Evolutionary conservation across 2,329 filamentous ascomycete species (phyloP), one percentile per base, ranked within the genome.

Genomic region (Aspergillus melleus): DNA sequence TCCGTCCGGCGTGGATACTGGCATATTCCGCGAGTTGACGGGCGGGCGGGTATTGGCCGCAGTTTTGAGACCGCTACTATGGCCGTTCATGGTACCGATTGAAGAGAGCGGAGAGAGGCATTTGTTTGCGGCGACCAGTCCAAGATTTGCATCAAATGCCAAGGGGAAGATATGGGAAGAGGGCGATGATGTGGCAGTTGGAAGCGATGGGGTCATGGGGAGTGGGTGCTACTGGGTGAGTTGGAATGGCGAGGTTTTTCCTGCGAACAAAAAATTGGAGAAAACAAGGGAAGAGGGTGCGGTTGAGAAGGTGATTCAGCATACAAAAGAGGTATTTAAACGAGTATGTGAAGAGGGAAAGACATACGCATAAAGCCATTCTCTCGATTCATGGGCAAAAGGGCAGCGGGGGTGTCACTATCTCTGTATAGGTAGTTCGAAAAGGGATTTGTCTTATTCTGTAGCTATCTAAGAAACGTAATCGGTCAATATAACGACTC

Each of bases 1-100:
- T 10, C 80, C 80, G 0, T 78, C 79, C 1, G 22, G 68, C 1
- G 80, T 82, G 14, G 68, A 69, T 1, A 76, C 79, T 0, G 69
- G 69, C 1, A 59, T 80, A 1, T 72, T 77, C 1, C 58, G 71
- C 64, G 70, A 73, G 68, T 61, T 80, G 0, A 78, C 77, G 0
- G 58, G 67, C 66, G 70, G 70, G 72, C 47, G 12, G 73, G 5
- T 64, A 0, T 26, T 61, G 4, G 26, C 54, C 0, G 49, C 59
- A 9, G 53, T 66, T 0, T 4, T 72, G 12, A 52, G 16, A 4
- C 57, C 50, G 3, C 0, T 77, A 8, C 3, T 75, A 10, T 32
- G 49, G 1, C 54, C 60, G 1, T 63, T 66, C 26, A 39, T 56
- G 54, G 55, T 66, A 8, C 59, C 63, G 2, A 42, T 66, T 10